phyloP scores from a whole-genome alignment of 2,329 filamentous ascomycete species.

The Leptodontidium sp. region DNA sequence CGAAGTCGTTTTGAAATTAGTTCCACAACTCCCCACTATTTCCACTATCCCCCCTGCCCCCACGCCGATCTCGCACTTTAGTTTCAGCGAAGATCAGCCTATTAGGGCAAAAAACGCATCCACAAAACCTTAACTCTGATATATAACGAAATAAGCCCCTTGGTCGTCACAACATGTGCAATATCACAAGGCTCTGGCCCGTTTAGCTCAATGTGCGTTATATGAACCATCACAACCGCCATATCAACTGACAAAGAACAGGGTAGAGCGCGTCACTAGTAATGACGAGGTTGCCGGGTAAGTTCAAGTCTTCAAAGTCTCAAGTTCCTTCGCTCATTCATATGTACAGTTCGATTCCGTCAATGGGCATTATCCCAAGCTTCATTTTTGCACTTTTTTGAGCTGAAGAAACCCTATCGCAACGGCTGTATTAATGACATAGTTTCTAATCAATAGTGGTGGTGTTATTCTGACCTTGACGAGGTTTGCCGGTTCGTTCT shows the following conservation, averaged over 20 bases:
- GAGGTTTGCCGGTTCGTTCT: no score
- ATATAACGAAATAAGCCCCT: not conserved
- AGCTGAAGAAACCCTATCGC: no score
- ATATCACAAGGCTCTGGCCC: not conserved
- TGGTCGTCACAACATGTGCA: no score
- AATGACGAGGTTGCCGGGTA: conserved; percentile 24
- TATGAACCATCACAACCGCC: no score
- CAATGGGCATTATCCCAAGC: not conserved
- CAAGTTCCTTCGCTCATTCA: not conserved
- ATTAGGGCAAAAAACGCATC: not conserved
- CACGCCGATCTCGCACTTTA: not conserved
- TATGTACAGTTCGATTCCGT: conserved; percentile 20
- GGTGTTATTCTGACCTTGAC: no score
- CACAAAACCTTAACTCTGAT: not conserved
- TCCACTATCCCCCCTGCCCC: not conserved
- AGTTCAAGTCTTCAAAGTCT: not conserved
- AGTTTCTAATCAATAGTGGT: no score
- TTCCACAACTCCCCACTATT: no score
- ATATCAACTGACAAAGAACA: no score
- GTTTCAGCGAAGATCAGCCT: not conserved
- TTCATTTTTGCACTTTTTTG: not conserved
- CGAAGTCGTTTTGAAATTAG: no score
- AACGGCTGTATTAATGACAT: no score
- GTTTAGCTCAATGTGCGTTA: conserved; percentile 6
- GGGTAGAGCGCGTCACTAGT: conserved; percentile 27